phyloP scores from a whole-genome alignment of 345 rosid species.

The Durio zibethinus region DNA sequence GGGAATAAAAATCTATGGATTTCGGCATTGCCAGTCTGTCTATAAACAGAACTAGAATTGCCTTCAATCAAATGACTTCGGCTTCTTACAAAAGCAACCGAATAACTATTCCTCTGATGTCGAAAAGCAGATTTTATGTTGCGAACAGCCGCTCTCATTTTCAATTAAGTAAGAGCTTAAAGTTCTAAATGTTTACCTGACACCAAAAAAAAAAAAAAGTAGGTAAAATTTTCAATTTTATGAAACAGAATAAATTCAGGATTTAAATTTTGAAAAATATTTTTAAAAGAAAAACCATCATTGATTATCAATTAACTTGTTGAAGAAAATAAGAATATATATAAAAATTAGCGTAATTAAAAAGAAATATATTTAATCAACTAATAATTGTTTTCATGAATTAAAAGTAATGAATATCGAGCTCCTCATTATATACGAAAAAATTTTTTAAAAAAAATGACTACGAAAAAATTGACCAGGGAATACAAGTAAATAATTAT shows the following conservation, averaged over 20 bases:
- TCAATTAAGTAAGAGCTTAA: conserved; percentile 17
- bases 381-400: neutral
- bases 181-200: conserved; percentile 22
- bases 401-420: neutral
- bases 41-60: conserved; percentile 18
- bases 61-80: conserved; percentile 21
- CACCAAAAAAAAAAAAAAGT: conserved; percentile 13
- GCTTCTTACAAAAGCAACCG: conserved; percentile 28
- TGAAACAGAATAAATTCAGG: neutral
- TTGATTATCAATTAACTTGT: neutral
- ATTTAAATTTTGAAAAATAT: neutral
- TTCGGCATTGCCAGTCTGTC: conserved; percentile 16
- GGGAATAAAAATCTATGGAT: conserved; percentile 19
- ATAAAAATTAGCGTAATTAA: neutral
- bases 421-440: too few species aligned
- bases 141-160: conserved; percentile 54
- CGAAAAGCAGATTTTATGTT: conserved; percentile 39
- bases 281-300: neutral
- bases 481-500: neutral
- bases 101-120: conserved; percentile 24
- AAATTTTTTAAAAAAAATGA: too few species aligned
- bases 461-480: neutral
- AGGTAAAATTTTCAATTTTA: neutral
- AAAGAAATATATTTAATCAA: neutral
- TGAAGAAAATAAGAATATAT: conserved; percentile 3